Percentiles rank a stretch among this genome's conserved stretches.
phyloP scores from a whole-genome alignment of 768 basidiomycete species.

The Suillus clintonianus region DNA sequence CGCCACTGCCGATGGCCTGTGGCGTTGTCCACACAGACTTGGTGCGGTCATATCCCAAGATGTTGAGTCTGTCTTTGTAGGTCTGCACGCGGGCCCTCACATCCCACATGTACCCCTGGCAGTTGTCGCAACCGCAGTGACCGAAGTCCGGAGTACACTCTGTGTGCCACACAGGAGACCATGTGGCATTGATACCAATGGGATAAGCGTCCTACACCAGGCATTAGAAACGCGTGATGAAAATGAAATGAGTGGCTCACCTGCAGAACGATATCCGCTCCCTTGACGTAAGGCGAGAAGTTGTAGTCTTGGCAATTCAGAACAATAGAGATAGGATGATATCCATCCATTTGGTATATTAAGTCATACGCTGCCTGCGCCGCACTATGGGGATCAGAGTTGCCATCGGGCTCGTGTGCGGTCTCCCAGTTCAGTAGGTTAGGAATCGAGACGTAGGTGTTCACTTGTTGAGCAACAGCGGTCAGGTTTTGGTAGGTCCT shows the following conservation, averaged over 20 bases:
- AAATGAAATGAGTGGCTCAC: constrained; percentile 52
- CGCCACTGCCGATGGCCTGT: constrained; percentile 64
- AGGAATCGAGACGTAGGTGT: constrained; percentile 59
- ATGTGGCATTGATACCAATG: constrained; percentile 60
- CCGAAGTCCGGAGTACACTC: constrained; percentile 65
- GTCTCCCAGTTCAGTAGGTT: constrained; percentile 76
- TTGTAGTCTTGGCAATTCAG: constrained; percentile 62
- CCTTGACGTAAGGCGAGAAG: constrained; percentile 57
- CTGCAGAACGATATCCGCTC: constrained; percentile 71
- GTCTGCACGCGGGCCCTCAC: constrained; percentile 67
- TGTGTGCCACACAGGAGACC: constrained; percentile 59
- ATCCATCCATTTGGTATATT: constrained; percentile 53
- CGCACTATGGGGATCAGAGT: constrained; percentile 64
- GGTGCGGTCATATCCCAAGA: constrained; percentile 63
- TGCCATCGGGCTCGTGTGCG: constrained; percentile 72
- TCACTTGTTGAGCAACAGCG: constrained; percentile 63
- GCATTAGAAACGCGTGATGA: not conserved
- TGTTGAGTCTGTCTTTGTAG: constrained; percentile 56
- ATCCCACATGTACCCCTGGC: constrained; percentile 63
- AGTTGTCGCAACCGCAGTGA: constrained; percentile 73
- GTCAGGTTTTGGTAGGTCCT: constrained; percentile 63
- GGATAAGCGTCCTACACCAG: constrained; percentile 23
- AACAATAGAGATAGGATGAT: constrained; percentile 58
- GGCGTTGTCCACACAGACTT: constrained; percentile 79
- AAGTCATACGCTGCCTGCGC: constrained; percentile 46